Evolutionary conservation across 2,329 filamentous ascomycete species (phyloP).

Genomic region (Talaromyces sp.): DNA sequence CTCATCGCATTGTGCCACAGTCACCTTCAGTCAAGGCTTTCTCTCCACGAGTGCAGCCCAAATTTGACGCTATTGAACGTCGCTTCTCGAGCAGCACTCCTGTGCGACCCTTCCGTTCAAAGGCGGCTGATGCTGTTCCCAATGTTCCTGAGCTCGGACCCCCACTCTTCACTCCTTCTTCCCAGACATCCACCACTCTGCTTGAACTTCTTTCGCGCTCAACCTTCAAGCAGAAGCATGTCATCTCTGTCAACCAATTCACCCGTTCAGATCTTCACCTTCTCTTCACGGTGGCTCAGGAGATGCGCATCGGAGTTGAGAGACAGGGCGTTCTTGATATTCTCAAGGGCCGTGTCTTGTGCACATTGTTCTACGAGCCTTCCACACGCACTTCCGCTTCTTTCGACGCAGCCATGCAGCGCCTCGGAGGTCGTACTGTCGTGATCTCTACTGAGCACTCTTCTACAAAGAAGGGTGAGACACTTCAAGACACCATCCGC

Average conservation of each 20-base stretch:
- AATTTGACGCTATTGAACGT: constrained; percentile 38
- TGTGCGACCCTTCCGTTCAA: constrained; percentile 32
- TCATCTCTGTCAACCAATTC: constrained; percentile 90
- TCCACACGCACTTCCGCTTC: constrained; percentile 93
- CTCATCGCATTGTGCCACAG: constrained; percentile 52
- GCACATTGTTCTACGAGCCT: constrained; percentile 95
- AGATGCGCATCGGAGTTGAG: constrained; percentile 95
- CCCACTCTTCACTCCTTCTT: constrained; percentile 44
- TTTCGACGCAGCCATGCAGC: constrained; percentile 98
- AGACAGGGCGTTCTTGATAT: constrained; percentile 84
- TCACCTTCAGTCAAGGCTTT: constrained; percentile 57
- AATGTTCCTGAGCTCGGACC: constrained; percentile 37
- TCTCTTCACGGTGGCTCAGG: constrained; percentile 93
- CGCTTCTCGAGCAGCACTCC: constrained; percentile 39
- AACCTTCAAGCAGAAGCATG: constrained; percentile 83
- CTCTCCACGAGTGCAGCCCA: constrained; percentile 40
- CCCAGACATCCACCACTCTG: constrained; percentile 58
- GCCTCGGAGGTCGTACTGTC: constrained; percentile 83
- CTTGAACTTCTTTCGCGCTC: constrained; percentile 73
- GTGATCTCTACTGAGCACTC: constrained; percentile 78
- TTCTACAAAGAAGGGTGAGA: constrained; percentile 91
- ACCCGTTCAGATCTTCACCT: constrained; percentile 81
- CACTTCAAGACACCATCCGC: constrained; percentile 86
- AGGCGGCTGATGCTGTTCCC: constrained; percentile 23
- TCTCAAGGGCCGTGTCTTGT: constrained; percentile 79